phyloP scores from a whole-genome alignment of 1,284 basidiomycete genomes.

The Cutaneotrichosporon dermatis region DNA sequence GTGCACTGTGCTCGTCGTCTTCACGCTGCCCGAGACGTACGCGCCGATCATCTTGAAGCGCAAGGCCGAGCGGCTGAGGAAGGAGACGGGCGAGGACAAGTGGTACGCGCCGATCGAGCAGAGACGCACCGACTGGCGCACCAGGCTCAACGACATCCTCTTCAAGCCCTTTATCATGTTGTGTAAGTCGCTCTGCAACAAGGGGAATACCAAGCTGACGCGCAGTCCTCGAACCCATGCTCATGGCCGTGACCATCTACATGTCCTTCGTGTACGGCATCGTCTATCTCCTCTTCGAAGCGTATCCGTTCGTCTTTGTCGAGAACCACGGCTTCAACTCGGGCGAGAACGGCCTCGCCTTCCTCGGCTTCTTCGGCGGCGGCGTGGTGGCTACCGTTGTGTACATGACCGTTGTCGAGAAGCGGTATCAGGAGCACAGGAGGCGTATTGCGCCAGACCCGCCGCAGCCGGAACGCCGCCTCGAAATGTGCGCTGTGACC shows the following conservation, averaged over 20 bases:
- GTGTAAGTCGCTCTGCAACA: background rate
- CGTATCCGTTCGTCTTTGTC: slow-evolving; percentile 52
- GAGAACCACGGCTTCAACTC: slow-evolving; percentile 51
- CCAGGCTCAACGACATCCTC: slow-evolving; percentile 52
- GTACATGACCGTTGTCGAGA: slow-evolving; percentile 29
- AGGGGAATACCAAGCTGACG: no score
- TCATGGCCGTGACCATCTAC: slow-evolving; percentile 66
- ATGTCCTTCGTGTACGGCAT: slow-evolving; percentile 52
- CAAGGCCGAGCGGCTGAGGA: slow-evolving; percentile 54
- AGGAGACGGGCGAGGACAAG: slow-evolving; percentile 61
- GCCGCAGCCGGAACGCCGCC: slow-evolving; percentile 36
- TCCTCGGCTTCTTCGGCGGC: slow-evolving; percentile 52
- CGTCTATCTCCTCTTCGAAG: slow-evolving; percentile 45
- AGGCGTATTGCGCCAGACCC: slow-evolving; percentile 25
- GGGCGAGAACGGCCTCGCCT: slow-evolving; percentile 51
- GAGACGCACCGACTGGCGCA: slow-evolving; percentile 21
- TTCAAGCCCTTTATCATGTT: slow-evolving; percentile 64
- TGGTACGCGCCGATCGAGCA: slow-evolving; percentile 54
- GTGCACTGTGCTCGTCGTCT: slow-evolving; percentile 51
- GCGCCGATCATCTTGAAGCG: slow-evolving; percentile 54
- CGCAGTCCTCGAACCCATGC: slow-evolving; percentile 66
- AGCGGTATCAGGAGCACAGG: slow-evolving; percentile 30
- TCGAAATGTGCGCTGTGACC: slow-evolving; percentile 46
- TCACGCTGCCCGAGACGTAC: slow-evolving; percentile 73
- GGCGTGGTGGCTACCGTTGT: slow-evolving; percentile 35